Base-by-base conservation (phyloP, 106 monocot species). In the Amphibolis antarctica region DNA sequence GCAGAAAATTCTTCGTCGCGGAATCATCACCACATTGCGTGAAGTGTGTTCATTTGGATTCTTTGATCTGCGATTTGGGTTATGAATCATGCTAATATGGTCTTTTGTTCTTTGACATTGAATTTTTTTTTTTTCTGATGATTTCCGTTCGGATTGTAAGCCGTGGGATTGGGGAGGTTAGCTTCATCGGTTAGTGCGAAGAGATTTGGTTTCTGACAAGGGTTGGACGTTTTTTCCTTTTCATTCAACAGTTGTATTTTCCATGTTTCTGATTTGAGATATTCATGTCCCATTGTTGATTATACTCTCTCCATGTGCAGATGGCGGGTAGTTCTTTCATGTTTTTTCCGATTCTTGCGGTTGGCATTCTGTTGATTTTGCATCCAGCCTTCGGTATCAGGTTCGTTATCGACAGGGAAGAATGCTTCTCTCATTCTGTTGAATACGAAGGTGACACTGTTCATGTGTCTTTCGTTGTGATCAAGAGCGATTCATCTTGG, bases 381-480 rank as follows among this genome's bases (percentile, higher is more conserved):
- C 75, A 45, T 14, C 59, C 69, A 15, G 60, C 80, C 11, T 17
- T 58, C 53, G 88, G 88, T 30, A 78, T 88, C 62, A 69, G 92
- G 56, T 88, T 93, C 58, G 85, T 93, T 26, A 88, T 93, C 52
- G 92, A 93, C 49, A 88, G 88, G 70, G 92, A 93, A 49, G 92
- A 93, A 45, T 93, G 88, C 74, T 85, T 93, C 63, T 85, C 92
- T 4, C 92, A 93, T 64, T 55, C 64, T 10, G 82, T 83, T 23
- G 77, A 71, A 18, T 93, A 93, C 44, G 88, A 85, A 75, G 92
- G 92, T 4, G 88, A 93, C 60, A 81, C 78, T 7, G 69, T 88
- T 66, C 92, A 83, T 63, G 75, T 79, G 1, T 93, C 92, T 12
- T 93, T 93, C 60, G 92, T 93, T 60, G 92, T 93, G 31, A 83